Percentiles rank a stretch among this genome's conserved stretches.
Conservation (phyloP, 345 rosid genomes). For the Odontarrhena argentea region DNA sequence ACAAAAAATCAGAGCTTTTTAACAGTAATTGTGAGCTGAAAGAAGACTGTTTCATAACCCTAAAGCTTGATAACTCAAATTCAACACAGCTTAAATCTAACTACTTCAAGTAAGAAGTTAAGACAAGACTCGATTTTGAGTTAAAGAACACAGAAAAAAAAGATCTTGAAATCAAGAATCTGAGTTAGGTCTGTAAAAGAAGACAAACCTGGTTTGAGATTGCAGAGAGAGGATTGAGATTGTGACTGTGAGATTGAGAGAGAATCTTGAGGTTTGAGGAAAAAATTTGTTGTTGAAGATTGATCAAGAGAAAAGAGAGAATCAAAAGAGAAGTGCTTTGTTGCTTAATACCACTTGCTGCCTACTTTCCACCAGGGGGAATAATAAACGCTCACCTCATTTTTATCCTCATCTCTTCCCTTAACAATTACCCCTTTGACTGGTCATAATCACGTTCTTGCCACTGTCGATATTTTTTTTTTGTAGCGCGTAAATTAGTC, state of each 20-base stretch:
- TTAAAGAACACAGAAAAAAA: neutral
- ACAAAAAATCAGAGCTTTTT: constrained; percentile 1
- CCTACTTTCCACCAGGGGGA: constrained; percentile 39
- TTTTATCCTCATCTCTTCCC: constrained; percentile 40
- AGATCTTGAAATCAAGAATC: constrained; percentile 30
- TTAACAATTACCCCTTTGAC: constrained; percentile 35
- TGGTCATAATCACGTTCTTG: constrained; percentile 19
- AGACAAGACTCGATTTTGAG: constrained; percentile 6
- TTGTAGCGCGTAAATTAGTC: constrained; percentile 32
- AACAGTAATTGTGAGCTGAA: constrained; percentile 11
- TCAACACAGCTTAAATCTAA: constrained; percentile 1
- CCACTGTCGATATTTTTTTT: constrained; percentile 28
- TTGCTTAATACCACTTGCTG: constrained; percentile 41
- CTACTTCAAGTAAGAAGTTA: neutral
- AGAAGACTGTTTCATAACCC: constrained; percentile 29
- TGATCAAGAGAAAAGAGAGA: constrained; percentile 18
- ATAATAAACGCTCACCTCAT: constrained; percentile 26
- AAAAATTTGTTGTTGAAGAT: neutral
- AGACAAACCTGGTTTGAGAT: constrained; percentile 23
- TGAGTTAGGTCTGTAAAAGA: neutral
- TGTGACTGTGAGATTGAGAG: neutral
- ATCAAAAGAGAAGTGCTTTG: constrained; percentile 39
- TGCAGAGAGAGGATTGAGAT: neutral
- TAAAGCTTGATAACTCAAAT: constrained; percentile 21
- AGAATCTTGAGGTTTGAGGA: constrained; percentile 8